Percentiles rank a stretch among this genome's conserved stretches.
phyloP scores from a whole-genome alignment of 306 rosid genomes.

The Fragaria vesca region DNA sequence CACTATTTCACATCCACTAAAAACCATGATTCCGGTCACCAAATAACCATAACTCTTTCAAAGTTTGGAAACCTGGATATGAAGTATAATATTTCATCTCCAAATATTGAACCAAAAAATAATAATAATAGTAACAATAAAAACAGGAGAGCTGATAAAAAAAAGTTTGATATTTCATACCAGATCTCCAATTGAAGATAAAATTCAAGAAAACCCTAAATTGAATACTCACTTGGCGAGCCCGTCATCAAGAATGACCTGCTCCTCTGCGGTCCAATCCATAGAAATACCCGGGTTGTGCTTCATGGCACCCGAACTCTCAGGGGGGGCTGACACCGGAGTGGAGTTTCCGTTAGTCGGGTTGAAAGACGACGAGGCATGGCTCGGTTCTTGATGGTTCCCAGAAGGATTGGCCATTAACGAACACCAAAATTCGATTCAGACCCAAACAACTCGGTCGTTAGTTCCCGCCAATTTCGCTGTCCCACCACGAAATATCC shows the following conservation, averaged over 20 bases:
- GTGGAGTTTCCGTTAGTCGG: conserved; percentile 58
- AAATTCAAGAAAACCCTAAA: neutral
- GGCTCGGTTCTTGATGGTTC: conserved; percentile 71
- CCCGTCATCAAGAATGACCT: conserved; percentile 74
- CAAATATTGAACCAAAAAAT: neutral
- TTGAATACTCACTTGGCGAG: conserved; percentile 61
- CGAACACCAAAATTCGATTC: conserved; percentile 9
- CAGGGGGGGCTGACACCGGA: conserved; percentile 43
- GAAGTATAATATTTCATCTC: no score
- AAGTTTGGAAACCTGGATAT: neutral
- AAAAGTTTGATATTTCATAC: no score
- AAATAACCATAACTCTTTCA: neutral
- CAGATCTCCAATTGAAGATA: neutral
- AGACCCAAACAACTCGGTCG: conserved; percentile 26
- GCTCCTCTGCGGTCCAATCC: conserved; percentile 90
- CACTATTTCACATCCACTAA: conserved; percentile 8
- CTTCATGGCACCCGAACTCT: conserved; percentile 54
- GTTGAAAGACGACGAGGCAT: conserved; percentile 67
- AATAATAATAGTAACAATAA: neutral
- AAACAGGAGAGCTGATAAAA: conserved; percentile 2
- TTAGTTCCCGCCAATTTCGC: conserved; percentile 73
- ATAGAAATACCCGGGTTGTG: conserved; percentile 88
- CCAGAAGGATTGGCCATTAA: conserved; percentile 77
- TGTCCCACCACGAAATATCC: conserved; percentile 21
- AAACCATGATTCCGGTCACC: neutral